Percentiles rank a stretch among this genome's conserved stretches.
Evolutionary conservation across 2,329 filamentous ascomycete species (phyloP).

Genomic region (Claviceps humidiphila): DNA sequence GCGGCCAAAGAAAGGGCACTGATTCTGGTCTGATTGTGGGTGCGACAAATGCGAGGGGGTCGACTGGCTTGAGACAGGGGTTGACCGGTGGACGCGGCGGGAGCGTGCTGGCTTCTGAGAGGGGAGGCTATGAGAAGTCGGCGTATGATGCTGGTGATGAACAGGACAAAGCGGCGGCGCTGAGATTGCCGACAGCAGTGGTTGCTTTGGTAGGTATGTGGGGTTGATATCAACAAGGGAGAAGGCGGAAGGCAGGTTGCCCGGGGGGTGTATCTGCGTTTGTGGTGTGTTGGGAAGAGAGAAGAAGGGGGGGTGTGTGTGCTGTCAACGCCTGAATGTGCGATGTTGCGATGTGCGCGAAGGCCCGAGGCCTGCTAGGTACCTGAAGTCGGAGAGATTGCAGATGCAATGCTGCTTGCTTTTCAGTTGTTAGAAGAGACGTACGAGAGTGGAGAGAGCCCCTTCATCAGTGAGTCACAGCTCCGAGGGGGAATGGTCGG

Average conservation of each 20-base stretch:
- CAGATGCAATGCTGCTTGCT: neutral
- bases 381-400: neutral
- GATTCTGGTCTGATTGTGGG: neutral
- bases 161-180: neutral
- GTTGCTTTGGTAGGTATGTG: neutral
- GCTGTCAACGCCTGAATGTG: conserved; percentile 15
- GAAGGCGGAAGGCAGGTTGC: neutral
- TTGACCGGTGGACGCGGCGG: neutral
- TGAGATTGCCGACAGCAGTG: neutral
- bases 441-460: neutral
- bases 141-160: neutral
- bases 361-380: neutral
- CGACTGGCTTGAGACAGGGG: conserved; percentile 7
- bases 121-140: neutral
- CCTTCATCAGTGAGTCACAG: neutral
- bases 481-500: neutral
- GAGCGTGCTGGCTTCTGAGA: neutral
- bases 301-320: neutral
- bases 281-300: neutral
- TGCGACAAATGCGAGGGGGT: conserved; percentile 9
- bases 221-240: neutral
- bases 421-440: neutral
- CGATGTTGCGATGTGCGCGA: neutral
- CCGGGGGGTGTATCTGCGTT: neutral
- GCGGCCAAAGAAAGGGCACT: neutral